Evolutionary conservation across 495 filamentous ascomycete genomes (phyloP), one percentile per base, ranked within the genome.

Genomic region (Penicillium silybi): DNA sequence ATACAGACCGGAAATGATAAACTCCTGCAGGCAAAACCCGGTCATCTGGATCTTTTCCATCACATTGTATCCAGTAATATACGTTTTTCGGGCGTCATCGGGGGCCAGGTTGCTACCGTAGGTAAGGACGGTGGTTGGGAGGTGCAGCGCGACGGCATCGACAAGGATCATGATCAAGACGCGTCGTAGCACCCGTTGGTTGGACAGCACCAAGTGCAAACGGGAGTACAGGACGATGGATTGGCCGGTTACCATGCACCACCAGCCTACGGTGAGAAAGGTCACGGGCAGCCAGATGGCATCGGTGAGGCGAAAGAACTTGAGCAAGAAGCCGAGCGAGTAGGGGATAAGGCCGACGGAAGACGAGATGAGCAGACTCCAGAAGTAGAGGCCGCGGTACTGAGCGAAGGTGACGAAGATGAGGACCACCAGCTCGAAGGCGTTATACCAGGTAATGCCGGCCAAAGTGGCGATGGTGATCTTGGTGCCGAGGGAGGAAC

Each of bases 11-110:
- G 82, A 85, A 52, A 87, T 74, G 57, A 83, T 62, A 41, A 78
- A 71, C 55, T 87, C 84, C 58, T 87, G 83, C 15, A 85, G 42
- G 60, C 72, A 81, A 63, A 87, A 85, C 22, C 73, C 70, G 26
- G 80, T 81, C 69, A 85, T 80, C 57, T 86, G 83, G 45, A 85
- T 76, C 59, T 82, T 82, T 59, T 86, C 83, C 72, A 81, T 80
- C 59, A 82, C 54, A 40, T 72, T 74, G 63, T 84, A 79, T 38
- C 73, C 72, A 32, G 51, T 48, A 35, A 75, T 64, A 72, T 37
- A 57, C 40, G 6, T 34, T 44, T 6, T 50, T 46, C 40, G 58
- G 25, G 29, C 41, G 44, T 11, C 22, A 22, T 10, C n/a, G 16
- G 48, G 29, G 17, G 61, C 56, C 4, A 81, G 68, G 60, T 84